Conservation (phyloP, 352 stramenopile species). For the Aphanomyces stellatus region DNA sequence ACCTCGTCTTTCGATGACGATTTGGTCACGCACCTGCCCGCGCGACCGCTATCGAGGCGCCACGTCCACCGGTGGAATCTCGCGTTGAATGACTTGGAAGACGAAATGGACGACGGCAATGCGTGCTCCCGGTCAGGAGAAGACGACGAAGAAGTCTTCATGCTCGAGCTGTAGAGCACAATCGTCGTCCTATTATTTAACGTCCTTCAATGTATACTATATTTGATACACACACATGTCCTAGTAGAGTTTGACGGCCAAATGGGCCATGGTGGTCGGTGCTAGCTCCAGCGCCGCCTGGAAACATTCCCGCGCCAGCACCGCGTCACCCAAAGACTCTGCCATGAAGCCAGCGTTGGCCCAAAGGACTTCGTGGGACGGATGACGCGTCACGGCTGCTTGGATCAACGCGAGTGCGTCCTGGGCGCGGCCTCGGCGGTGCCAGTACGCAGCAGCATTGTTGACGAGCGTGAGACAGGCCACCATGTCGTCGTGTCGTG, state of each 20-base stretch:
- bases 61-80: too few relatives aligned
- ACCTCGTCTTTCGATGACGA: background rate
- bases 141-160: background rate
- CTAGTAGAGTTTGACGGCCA: background rate
- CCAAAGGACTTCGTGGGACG: background rate
- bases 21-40: too few relatives aligned
- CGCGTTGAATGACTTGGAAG: background rate
- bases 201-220: too few relatives aligned
- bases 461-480: background rate
- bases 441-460: background rate
- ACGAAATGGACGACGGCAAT: background rate
- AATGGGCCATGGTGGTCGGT: background rate
- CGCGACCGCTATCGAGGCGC: background rate
- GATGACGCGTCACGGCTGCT: background rate
- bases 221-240: too few relatives aligned
- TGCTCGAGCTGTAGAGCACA: constrained; percentile 9
- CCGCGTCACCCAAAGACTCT: background rate
- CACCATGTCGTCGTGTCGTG: background rate
- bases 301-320: background rate
- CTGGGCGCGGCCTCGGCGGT: background rate
- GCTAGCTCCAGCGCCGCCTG: background rate
- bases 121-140: background rate
- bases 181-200: too few relatives aligned
- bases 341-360: background rate
- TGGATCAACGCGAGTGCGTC: background rate